Evolutionary conservation across 306 rosid species (phyloP).

Genomic region (Quercus parvula): DNA sequence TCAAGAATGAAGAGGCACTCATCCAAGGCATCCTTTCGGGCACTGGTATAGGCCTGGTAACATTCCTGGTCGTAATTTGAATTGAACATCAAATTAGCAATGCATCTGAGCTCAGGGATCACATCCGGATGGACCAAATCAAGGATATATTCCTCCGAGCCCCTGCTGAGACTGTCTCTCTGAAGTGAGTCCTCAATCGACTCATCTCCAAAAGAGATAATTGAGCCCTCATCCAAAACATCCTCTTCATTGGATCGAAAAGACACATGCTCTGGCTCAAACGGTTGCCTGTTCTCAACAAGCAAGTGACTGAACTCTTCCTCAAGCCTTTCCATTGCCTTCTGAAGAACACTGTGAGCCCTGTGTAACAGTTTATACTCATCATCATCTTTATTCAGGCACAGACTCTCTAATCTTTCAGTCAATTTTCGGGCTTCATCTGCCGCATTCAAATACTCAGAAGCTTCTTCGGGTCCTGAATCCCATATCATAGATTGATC

Average conservation of each 20-base stretch:
- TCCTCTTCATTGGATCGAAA: conserved; percentile 73
- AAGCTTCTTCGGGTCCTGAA: conserved; percentile 53
- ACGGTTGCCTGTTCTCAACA: conserved; percentile 63
- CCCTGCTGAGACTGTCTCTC: conserved; percentile 59
- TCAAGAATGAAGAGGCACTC: conserved; percentile 73
- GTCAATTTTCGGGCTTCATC: conserved; percentile 56
- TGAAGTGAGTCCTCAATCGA: conserved; percentile 57
- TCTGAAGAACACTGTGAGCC: conserved; percentile 78
- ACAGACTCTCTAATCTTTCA: conserved; percentile 48
- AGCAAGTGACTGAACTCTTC: conserved; percentile 77
- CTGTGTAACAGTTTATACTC: conserved; percentile 40
- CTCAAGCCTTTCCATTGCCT: conserved; percentile 80
- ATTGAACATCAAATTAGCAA: conserved; percentile 65
- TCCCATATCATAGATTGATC: conserved; percentile 83
- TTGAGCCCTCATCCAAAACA: conserved; percentile 53
- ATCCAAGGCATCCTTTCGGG: conserved; percentile 76
- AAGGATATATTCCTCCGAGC: conserved; percentile 52
- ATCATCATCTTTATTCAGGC: conserved; percentile 46
- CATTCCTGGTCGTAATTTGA: conserved; percentile 74
- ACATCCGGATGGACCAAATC: conserved; percentile 67
- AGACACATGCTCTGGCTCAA: conserved; percentile 70
- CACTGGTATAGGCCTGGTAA: conserved; percentile 59
- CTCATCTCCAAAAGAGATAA: conserved; percentile 69
- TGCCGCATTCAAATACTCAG: conserved; percentile 59
- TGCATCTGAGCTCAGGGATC: conserved; percentile 61